Conservation (phyloP, 441 rosid species). For the Capsella rubella region DNA sequence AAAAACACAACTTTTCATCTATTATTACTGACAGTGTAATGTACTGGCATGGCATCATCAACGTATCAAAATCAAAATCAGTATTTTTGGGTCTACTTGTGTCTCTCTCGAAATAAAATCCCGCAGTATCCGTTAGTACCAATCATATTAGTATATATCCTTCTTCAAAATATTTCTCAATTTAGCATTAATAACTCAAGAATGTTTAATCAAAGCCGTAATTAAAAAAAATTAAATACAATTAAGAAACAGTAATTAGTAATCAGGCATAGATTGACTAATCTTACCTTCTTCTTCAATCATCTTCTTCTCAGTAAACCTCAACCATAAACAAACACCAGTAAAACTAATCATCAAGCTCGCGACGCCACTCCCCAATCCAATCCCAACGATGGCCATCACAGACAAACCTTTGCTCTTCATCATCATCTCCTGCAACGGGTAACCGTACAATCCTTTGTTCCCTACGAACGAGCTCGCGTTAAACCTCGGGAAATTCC, state of each 20-base stretch:
- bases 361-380: slow-evolving; percentile 89
- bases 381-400: slow-evolving; percentile 91
- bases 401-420: slow-evolving; percentile 68
- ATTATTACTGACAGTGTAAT: slow-evolving; percentile 22
- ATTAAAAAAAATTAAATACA: slow-evolving; percentile 12
- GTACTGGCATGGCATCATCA: slow-evolving; percentile 21
- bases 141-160: not conserved
- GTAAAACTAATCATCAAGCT: slow-evolving; percentile 90
- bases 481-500: slow-evolving; percentile 76
- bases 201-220: slow-evolving; percentile 11
- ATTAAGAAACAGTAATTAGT: slow-evolving; percentile 41
- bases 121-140: slow-evolving; percentile 31
- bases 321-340: slow-evolving; percentile 94
- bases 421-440: slow-evolving; percentile 73
- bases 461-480: slow-evolving; percentile 83
- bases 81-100: slow-evolving; percentile 32
- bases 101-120: slow-evolving; percentile 1
- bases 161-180: not conserved
- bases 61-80: slow-evolving; percentile 29
- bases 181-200: slow-evolving; percentile 9
- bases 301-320: slow-evolving; percentile 81
- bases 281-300: slow-evolving; percentile 87
- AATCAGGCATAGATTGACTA: slow-evolving; percentile 90
- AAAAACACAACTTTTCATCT: slow-evolving; percentile 25
- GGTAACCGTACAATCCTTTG: slow-evolving; percentile 88